These are phyloP conservation scores for Macrolepiota albuminosa DNA, from an alignment of 768 basidiomycete species.

Conservation along the genomic window DNA sequence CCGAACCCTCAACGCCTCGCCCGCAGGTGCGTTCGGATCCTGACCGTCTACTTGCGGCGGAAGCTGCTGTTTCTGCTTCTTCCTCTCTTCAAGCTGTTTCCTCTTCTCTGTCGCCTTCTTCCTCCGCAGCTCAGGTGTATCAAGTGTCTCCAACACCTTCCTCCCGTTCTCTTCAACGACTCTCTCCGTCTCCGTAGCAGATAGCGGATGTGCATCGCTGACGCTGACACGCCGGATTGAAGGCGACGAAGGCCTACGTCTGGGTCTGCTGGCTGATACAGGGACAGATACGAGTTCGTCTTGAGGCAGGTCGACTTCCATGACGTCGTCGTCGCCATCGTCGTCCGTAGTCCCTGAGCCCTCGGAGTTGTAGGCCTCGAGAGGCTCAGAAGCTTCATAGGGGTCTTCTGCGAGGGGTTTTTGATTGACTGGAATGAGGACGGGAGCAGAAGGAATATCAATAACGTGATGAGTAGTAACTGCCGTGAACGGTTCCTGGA, in stretches of 20 bases:
- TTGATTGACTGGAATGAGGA: neutral
- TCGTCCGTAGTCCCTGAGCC: neutral
- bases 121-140: slow-evolving; percentile 63
- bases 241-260: neutral
- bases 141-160: slow-evolving; percentile 66
- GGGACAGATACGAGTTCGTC: neutral
- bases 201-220: slow-evolving; percentile 4
- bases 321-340: neutral
- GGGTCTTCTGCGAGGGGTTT: neutral
- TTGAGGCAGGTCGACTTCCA: neutral
- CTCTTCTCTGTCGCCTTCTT: slow-evolving; percentile 43
- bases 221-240: neutral
- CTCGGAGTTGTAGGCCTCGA: neutral
- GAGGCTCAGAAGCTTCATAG: neutral
- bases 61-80: slow-evolving; percentile 14
- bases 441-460: neutral
- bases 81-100: slow-evolving; percentile 33
- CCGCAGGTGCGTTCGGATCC: neutral
- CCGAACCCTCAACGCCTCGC: slow-evolving; percentile 9
- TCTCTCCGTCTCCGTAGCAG: slow-evolving; percentile 9
- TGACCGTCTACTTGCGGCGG: neutral
- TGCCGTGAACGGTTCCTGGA: neutral
- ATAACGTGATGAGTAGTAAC: neutral
- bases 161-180: slow-evolving; percentile 36
- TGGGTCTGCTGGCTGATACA: neutral